A percentile compares a stretch with the other conserved stretches of the same genome.
phyloP scores from a whole-genome alignment of 2,329 filamentous ascomycete genomes.

The Pestalotiopsis sp. region DNA sequence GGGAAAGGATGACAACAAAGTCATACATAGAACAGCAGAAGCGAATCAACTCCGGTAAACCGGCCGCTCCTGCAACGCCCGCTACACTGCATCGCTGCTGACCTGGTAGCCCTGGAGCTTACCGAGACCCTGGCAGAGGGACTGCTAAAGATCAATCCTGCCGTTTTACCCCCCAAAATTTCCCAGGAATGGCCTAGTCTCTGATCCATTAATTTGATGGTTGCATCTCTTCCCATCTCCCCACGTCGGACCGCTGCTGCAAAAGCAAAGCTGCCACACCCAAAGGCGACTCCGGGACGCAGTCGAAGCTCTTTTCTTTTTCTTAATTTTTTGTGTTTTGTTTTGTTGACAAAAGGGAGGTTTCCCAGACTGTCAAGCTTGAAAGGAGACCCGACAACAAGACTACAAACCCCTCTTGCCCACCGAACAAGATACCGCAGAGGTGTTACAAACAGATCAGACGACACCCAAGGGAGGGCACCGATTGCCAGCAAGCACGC shows the following conservation, averaged over 20 bases:
- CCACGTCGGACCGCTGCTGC: constrained; percentile 4
- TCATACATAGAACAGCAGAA: no score
- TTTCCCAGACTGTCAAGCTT: not conserved
- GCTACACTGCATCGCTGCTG: no score
- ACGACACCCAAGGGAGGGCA: not conserved
- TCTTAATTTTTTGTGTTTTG: not conserved
- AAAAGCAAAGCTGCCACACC: not conserved
- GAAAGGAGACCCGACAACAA: not conserved
- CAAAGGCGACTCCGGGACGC: not conserved
- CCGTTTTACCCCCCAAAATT: not conserved
- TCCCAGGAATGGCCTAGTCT: constrained; percentile 5
- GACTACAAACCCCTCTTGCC: not conserved
- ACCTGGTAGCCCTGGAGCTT: not conserved
- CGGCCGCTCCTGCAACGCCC: not conserved
- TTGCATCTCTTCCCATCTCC: constrained; percentile 8
- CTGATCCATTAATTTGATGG: constrained; percentile 5
- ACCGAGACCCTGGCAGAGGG: not conserved
- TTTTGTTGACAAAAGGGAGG: not conserved
- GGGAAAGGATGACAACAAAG: not conserved
- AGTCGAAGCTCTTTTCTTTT: not conserved
- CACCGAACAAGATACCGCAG: not conserved
- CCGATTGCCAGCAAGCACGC: constrained; percentile 21
- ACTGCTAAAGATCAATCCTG: not conserved
- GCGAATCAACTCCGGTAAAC: not conserved
- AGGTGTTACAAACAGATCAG: not conserved